These are phyloP conservation scores for Neurospora intermedia DNA, from an alignment of 495 filamentous ascomycete genomes.

Conservation along the genomic window DNA sequence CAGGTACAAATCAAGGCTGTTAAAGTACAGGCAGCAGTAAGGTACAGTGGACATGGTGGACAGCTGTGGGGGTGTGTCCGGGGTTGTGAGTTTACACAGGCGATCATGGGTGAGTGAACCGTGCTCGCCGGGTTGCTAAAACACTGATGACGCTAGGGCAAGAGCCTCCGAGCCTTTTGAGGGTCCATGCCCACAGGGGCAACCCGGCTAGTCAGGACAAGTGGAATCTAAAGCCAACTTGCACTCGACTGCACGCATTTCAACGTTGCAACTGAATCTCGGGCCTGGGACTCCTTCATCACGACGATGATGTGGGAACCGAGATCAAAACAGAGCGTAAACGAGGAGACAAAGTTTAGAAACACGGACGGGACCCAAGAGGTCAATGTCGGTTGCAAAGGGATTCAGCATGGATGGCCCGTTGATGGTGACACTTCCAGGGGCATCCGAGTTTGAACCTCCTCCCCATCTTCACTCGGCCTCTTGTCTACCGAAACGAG, in stretches of 20 bases:
- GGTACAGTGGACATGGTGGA: background rate
- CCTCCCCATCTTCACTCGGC: background rate
- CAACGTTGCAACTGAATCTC: background rate
- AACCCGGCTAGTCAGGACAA: background rate
- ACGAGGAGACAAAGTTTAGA: background rate
- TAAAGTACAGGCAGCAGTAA: background rate
- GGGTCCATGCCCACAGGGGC: background rate
- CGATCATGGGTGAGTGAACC: slow-evolving; percentile 22
- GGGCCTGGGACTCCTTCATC: background rate
- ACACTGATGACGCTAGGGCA: slow-evolving; percentile 16
- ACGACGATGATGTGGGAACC: background rate
- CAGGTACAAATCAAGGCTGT: background rate
- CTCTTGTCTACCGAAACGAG: background rate
- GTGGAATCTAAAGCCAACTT: background rate
- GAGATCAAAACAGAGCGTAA: background rate
- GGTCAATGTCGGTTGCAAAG: background rate
- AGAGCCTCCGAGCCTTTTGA: slow-evolving; percentile 6
- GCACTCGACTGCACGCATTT: background rate
- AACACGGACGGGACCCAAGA: background rate
- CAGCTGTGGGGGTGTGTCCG: slow-evolving; percentile 3
- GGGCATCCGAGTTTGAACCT: background rate
- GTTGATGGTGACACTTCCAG: background rate
- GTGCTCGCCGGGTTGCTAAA: slow-evolving; percentile 18
- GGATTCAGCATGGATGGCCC: background rate
- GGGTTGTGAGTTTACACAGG: slow-evolving; percentile 3